A percentile compares a stretch with the other conserved stretches of the same genome.
Evolutionary conservation across 768 basidiomycete species (phyloP).

Genomic region (Amanita thiersii): DNA sequence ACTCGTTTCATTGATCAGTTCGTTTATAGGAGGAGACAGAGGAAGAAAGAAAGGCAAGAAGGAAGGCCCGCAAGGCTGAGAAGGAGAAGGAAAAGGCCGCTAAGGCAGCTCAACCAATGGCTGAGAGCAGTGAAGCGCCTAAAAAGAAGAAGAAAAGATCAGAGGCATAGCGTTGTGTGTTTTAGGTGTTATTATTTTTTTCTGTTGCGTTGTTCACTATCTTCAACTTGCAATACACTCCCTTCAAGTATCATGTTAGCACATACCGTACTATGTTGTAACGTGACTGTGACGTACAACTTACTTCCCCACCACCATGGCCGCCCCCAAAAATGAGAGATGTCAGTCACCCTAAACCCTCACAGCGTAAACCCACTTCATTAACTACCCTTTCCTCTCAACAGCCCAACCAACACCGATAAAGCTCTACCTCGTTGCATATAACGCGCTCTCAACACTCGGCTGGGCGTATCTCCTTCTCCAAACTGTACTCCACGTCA

Average conservation of each 20-base stretch:
- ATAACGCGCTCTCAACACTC: constrained; percentile 68
- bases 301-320: too few species aligned
- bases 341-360: too few species aligned
- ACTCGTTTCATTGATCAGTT: constrained; percentile 7
- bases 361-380: too few species aligned
- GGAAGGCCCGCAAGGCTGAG: constrained; percentile 71
- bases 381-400: not conserved
- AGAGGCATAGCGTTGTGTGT: constrained; percentile 18
- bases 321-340: too few species aligned
- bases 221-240: too few species aligned
- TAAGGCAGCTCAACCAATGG: constrained; percentile 12
- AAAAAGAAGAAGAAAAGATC: constrained; percentile 56
- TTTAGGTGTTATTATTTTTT: not conserved
- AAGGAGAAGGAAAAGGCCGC: constrained; percentile 44
- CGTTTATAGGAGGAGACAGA: constrained; percentile 57
- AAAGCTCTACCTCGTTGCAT: constrained; percentile 62
- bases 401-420: constrained; percentile 15
- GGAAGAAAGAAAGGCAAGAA: constrained; percentile 75
- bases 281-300: too few species aligned
- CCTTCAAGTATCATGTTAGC: too few species aligned
- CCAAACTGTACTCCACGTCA: constrained; percentile 41
- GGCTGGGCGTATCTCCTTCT: constrained; percentile 73
- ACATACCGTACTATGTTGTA: too few species aligned
- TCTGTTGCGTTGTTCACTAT: not conserved
- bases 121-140: constrained; percentile 11